These are phyloP conservation scores for Sarocladium oryzae DNA, from an alignment of 2,329 filamentous ascomycete genomes.

Conservation along the genomic window DNA sequence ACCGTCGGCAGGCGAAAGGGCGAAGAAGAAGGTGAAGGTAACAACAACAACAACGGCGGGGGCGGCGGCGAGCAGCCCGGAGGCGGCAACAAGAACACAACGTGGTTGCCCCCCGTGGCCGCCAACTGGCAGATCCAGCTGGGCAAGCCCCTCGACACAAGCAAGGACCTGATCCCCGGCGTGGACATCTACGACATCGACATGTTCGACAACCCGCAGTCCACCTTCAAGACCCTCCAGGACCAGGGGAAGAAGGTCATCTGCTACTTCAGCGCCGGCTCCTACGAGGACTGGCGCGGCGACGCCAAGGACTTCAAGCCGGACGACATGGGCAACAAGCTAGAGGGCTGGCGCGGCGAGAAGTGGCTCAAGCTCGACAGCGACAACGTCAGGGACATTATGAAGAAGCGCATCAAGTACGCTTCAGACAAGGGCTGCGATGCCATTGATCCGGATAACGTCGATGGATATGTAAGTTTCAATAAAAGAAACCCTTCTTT, in stretches of 20 bases:
- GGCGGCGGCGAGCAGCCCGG: conserved; percentile 14
- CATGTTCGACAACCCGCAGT: neutral
- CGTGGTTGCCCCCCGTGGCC: conserved; percentile 47
- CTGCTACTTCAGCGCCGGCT: conserved; percentile 71
- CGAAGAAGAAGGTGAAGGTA: conserved; percentile 12
- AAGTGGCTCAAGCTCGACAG: conserved; percentile 58
- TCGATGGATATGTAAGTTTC: conserved; percentile 53
- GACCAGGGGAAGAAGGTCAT: conserved; percentile 55
- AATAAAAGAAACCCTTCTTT: neutral
- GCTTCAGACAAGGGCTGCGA: conserved; percentile 59
- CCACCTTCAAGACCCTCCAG: conserved; percentile 46
- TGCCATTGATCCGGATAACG: conserved; percentile 65
- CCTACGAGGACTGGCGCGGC: conserved; percentile 56
- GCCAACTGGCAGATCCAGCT: conserved; percentile 59
- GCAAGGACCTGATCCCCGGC: conserved; percentile 31
- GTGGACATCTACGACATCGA: conserved; percentile 44
- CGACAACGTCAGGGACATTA: conserved; percentile 54
- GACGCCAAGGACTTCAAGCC: conserved; percentile 50
- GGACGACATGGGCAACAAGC: conserved; percentile 48
- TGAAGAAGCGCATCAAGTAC: conserved; percentile 52
- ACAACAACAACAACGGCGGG: conserved; percentile 16
- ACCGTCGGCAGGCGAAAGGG: conserved; percentile 23
- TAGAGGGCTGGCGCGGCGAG: conserved; percentile 62
- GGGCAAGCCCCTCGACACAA: conserved; percentile 33
- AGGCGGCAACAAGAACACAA: conserved; percentile 16